Base-by-base conservation (phyloP, 1,139 yeast genomes). In the Diutina ranongensis region DNA sequence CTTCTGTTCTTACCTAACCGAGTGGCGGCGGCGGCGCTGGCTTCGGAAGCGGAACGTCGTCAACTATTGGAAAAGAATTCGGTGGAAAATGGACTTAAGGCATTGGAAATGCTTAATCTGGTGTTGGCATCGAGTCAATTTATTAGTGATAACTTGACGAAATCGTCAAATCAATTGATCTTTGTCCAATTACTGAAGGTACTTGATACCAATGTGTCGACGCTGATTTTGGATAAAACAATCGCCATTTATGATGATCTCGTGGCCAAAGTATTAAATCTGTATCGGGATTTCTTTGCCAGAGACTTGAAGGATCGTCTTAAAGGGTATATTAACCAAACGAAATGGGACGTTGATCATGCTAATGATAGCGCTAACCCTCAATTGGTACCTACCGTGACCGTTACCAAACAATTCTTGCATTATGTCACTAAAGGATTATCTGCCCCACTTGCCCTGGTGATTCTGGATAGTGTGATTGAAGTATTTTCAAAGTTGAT, bases 161-260 rank as follows among this genome's bases (percentile, higher is more conserved):
- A 22, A 9, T 20, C 32, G 13, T 15, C 32, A 35, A 76, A 79
- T 46, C 81, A 80, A 44, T 60, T 80, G 42, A 68, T 80, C 10
- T 84, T 81, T 56, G 64, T 83, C 16, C 84, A 80, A 54, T 62
- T 84, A 40, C 80, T 84, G 76, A 59, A 64, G 34, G 61, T 67
- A 2, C 72, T 63, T 64, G 48, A 49, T 25, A 49, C 58, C 1
- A 51, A 48, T 5, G 49, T 49, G 2, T 46, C 45, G 34, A 45
- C 33, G 50, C 60, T 84, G 1, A 68, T 83, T 33, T 83, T 83
- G 54, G 82, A 74, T 45, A 64, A 72, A 3, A 67, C 77, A 1
- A 60, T 75, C 20, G 57, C 54, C 1, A 73, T 76, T n/a, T 83
- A 76, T 52, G 61, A 59, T 7, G 54, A 56, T 2, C 60, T 82